A percentile compares a stretch with the other conserved stretches of the same genome.
Conservation (phyloP, 441 rosid species). For the Erysimum pusillum region DNA sequence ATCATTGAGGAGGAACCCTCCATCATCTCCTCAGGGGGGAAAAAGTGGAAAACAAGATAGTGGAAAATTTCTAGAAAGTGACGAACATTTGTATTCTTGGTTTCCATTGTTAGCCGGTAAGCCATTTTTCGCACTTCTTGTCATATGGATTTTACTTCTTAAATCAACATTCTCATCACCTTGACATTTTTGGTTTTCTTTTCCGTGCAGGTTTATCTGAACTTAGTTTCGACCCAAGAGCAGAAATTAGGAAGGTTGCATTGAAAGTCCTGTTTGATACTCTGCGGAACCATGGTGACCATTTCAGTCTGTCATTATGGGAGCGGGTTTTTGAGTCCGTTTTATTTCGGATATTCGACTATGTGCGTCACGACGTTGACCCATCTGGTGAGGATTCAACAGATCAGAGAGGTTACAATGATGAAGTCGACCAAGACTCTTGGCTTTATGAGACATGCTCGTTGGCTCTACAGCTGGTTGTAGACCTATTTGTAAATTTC, state of each 20-base stretch:
- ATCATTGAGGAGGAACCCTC: conserved; percentile 71
- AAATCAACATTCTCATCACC: conserved; percentile 18
- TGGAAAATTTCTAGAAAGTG: conserved; percentile 79
- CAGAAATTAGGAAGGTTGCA: conserved; percentile 98
- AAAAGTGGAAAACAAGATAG: conserved; percentile 71
- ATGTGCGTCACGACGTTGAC: conserved; percentile 92
- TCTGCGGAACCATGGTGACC: conserved; percentile 96
- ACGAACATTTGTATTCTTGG: conserved; percentile 96
- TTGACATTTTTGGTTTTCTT: conserved; percentile 19
- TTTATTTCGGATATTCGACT: conserved; percentile 97
- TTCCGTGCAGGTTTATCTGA: conserved; percentile 88
- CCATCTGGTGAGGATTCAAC: conserved; percentile 80
- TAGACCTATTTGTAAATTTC: conserved; percentile 97
- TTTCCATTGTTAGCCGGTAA: conserved; percentile 98
- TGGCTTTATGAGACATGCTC: conserved; percentile 99
- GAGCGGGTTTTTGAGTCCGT: conserved; percentile 96
- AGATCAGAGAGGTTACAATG: conserved; percentile 63
- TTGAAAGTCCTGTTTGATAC: conserved; percentile 93
- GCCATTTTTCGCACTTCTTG: conserved; percentile 37
- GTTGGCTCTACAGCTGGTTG: conserved; percentile 96
- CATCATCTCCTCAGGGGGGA: conserved; percentile 57
- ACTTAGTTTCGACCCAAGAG: conserved; percentile 99
- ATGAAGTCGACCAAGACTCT: conserved; percentile 92
- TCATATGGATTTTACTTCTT: conserved; percentile 38
- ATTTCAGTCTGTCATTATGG: conserved; percentile 90